These are phyloP conservation scores for Marasmius tenuissimus DNA, from an alignment of 1,284 basidiomycete genomes.

Conservation along the genomic window DNA sequence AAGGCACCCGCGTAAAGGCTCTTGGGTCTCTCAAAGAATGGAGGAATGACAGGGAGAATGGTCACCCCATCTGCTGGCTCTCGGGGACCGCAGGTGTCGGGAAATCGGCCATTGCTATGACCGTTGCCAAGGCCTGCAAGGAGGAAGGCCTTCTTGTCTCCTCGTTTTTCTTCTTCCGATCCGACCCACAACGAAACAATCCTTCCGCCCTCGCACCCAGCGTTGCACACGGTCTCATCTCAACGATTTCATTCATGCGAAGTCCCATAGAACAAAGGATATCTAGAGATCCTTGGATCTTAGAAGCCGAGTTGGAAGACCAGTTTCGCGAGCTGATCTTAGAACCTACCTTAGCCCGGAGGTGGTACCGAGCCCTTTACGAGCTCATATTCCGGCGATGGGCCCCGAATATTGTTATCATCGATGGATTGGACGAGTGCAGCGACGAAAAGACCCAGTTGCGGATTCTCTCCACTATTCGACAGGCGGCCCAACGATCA, in stretches of 20 bases:
- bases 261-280: background rate
- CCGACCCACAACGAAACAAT: background rate
- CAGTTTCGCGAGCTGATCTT: background rate
- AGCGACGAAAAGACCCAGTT: background rate
- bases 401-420: background rate
- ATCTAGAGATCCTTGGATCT: background rate
- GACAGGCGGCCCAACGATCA: background rate
- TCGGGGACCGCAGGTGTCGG: too few relatives aligned
- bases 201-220: background rate
- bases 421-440: background rate
- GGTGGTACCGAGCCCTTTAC: too few relatives aligned
- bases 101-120: too few relatives aligned
- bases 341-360: too few relatives aligned
- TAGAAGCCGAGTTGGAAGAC: background rate
- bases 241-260: too few relatives aligned
- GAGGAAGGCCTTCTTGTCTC: too few relatives aligned
- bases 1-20: too few relatives aligned
- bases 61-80: too few relatives aligned
- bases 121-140: too few relatives aligned
- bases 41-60: too few relatives aligned
- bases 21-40: too few relatives aligned
- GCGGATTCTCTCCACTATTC: background rate
- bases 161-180: background rate
- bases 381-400: background rate
- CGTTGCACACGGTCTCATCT: background rate